Percentiles rank a stretch among this genome's conserved stretches.
Evolutionary conservation across 768 basidiomycete species (phyloP).

Genomic region (Pilatotrama ljubarskyi): DNA sequence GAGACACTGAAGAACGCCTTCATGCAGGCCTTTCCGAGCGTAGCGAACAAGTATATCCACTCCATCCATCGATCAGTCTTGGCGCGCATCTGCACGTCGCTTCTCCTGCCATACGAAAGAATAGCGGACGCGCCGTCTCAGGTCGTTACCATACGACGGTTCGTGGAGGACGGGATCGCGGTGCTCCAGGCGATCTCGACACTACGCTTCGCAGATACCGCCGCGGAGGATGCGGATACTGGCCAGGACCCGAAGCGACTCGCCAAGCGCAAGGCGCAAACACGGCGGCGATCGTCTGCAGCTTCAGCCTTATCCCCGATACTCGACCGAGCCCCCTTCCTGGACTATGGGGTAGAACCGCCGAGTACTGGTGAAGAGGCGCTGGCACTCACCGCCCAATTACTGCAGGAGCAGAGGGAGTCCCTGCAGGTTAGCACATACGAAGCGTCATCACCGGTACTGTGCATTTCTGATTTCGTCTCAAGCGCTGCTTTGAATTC

Average conservation of each 20-base stretch:
- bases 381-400: slow-evolving; percentile 2
- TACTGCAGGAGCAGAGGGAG: slow-evolving; percentile 28
- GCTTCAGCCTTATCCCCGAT: neutral
- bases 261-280: slow-evolving; percentile 7
- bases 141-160: neutral
- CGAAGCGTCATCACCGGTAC: neutral
- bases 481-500: neutral
- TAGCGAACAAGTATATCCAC: neutral
- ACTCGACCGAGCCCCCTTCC: slow-evolving; percentile 32
- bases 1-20: neutral
- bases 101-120: neutral
- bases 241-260: neutral
- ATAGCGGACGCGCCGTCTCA: neutral
- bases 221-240: neutral
- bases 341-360: neutral
- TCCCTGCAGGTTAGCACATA: slow-evolving; percentile 31
- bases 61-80: neutral
- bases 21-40: neutral
- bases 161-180: neutral
- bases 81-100: neutral
- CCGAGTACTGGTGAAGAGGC: slow-evolving; percentile 30
- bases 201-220: neutral
- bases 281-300: slow-evolving; percentile 12
- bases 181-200: neutral
- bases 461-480: neutral